These are phyloP conservation scores for Yamadazyma kitorensis DNA, from an alignment of 805 yeast genomes.

Conservation along the genomic window DNA sequence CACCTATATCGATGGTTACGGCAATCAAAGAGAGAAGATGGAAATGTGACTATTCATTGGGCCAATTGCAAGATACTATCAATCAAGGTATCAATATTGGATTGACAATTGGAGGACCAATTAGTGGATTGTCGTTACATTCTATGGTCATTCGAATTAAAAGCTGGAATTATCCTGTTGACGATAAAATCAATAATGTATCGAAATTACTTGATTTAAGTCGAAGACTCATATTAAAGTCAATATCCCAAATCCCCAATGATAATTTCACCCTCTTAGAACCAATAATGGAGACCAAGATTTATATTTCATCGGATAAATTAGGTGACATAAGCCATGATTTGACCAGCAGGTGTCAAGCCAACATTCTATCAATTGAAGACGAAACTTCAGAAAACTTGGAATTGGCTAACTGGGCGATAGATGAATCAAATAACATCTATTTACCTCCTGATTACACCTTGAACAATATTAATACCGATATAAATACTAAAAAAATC, in stretches of 20 bases:
- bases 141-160: conserved; percentile 56
- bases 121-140: conserved; percentile 55
- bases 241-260: conserved; percentile 19
- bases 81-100: conserved; percentile 59
- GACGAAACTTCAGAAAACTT: conserved; percentile 47
- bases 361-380: conserved; percentile 66
- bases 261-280: conserved; percentile 61
- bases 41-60: conserved; percentile 46
- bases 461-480: conserved; percentile 25
- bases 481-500: conserved; percentile 45
- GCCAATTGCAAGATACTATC: conserved; percentile 51
- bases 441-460: conserved; percentile 82
- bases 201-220: conserved; percentile 46
- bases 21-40: conserved; percentile 40
- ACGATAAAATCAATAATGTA: conserved; percentile 33
- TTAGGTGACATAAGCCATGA: conserved; percentile 86
- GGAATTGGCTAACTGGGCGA: conserved; percentile 45
- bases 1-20: conserved; percentile 21
- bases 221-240: conserved; percentile 30
- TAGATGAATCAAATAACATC: conserved; percentile 55
- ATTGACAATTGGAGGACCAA: conserved; percentile 65
- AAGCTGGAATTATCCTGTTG: conserved; percentile 53
- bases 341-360: conserved; percentile 73
- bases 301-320: conserved; percentile 65
- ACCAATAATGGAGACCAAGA: conserved; percentile 79